Conservation (phyloP, 2,329 filamentous ascomycete genomes). For the Purpureocillium takamizusanense region DNA sequence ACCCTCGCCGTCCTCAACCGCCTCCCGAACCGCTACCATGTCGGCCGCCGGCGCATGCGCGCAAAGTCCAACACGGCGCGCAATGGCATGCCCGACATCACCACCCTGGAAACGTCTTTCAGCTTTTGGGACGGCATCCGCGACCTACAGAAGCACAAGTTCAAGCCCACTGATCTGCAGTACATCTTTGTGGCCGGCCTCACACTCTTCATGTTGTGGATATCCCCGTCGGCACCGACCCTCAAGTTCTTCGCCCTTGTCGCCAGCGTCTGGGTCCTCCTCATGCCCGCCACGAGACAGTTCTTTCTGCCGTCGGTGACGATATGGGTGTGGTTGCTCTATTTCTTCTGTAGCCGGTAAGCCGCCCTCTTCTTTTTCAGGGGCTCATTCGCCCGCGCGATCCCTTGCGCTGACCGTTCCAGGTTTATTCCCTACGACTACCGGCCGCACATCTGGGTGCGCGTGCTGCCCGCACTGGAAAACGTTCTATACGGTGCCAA, state of each 20-base stretch:
- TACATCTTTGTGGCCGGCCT: slow-evolving; percentile 68
- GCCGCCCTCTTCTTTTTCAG: slow-evolving; percentile 29
- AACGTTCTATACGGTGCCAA: slow-evolving; percentile 96
- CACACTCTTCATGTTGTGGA: slow-evolving; percentile 72
- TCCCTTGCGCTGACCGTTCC: slow-evolving; percentile 3
- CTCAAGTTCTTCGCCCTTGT: slow-evolving; percentile 66
- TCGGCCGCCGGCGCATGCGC: slow-evolving; percentile 26
- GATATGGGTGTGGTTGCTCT: slow-evolving; percentile 77
- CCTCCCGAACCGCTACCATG: slow-evolving; percentile 29
- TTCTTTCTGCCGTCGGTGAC: slow-evolving; percentile 84
- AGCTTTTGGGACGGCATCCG: slow-evolving; percentile 70
- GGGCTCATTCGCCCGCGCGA: not conserved
- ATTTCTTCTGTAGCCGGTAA: slow-evolving; percentile 90
- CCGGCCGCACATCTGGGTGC: slow-evolving; percentile 90
- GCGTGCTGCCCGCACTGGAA: slow-evolving; percentile 85
- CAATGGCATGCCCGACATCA: slow-evolving; percentile 49
- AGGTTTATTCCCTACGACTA: slow-evolving; percentile 87
- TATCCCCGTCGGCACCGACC: slow-evolving; percentile 73
- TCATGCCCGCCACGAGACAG: slow-evolving; percentile 79
- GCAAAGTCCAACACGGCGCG: slow-evolving; percentile 26
- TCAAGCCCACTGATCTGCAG: slow-evolving; percentile 77
- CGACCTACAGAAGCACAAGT: slow-evolving; percentile 67
- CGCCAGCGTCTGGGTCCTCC: slow-evolving; percentile 57
- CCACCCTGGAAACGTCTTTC: slow-evolving; percentile 72
- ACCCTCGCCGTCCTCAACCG: slow-evolving; percentile 33